Evolutionary conservation across 805 yeast genomes (phyloP), one percentile per base, ranked within the genome.

Genomic region (Saccharomycopsis malanga): DNA sequence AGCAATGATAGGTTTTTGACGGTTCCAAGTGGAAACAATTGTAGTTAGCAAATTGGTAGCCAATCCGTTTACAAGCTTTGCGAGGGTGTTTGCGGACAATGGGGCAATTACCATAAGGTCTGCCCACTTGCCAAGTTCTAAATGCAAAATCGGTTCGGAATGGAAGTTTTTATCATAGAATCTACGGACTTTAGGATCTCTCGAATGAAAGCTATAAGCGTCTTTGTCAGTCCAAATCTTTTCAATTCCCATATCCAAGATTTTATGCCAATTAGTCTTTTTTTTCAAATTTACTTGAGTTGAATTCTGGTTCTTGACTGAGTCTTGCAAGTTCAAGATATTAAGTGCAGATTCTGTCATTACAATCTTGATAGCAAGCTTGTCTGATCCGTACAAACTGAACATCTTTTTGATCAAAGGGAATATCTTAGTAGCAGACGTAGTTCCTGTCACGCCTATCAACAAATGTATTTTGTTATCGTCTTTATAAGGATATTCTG

Each of bases 391-490:
- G 63, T 85, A 91, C 5, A 83, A 72, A 61, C 86, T 85, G 60
- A 81, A 83, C 43, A 91, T 71, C 61, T 87, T 87, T 60, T 84
- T 94, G 53, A 93, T 86, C 34, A 91, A 87, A 54, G 84, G 64
- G 0, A 96, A 95, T 15, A 93, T 81, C 62, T 91, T 91, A 53
- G 89, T 86, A 2, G 97, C 87, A 4, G 98, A 98, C 2, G 89
- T 96, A 2, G 95, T 85, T 0, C 98, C 98, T 1, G 98, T 87
- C 15, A 93, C 94, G 17, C 94, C 98, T 37, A 91, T 71, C 48
- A 91, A 69, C 36, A 91, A 80, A 62, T 93, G 98, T 47, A 87
- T 73, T 59, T 88, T 89, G 38, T 81, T 84, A 60, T 86, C 95
- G 60, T 87, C 91, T 58, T 81, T 65, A 7, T 34, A 40, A 4